Conservation (phyloP, 139 green algal genomes). For the Chlamydomonas eustigma region DNA sequence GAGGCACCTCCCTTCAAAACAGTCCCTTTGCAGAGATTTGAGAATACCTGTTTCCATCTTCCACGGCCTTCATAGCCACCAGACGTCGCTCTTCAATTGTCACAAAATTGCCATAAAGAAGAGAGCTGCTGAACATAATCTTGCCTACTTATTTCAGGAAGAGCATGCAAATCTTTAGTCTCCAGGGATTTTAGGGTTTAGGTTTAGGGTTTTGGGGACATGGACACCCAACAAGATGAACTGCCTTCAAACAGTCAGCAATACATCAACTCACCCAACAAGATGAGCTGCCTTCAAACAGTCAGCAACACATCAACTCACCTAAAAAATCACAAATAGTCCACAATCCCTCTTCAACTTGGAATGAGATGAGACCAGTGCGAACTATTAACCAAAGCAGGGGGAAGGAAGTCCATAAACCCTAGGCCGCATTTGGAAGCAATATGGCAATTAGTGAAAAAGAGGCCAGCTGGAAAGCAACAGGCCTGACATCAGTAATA, state of each 20-base stretch:
- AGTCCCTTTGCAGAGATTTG: too few species aligned
- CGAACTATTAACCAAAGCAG: background rate
- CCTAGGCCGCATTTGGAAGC: too few species aligned
- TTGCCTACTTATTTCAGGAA: conserved; percentile 15
- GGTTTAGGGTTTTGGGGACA: background rate
- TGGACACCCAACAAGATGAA: background rate
- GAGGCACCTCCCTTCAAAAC: too few species aligned
- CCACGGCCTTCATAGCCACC: conserved; percentile 39
- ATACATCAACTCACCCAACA: background rate
- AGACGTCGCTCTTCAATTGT: conserved; percentile 46
- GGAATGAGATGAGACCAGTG: background rate
- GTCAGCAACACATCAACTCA: background rate
- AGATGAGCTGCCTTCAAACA: background rate
- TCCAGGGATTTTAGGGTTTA: background rate
- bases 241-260: background rate
- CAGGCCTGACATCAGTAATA: too few species aligned
- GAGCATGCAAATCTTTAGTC: too few species aligned
- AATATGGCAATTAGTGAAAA: too few species aligned
- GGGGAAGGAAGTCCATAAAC: background rate
- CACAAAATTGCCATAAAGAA: conserved; percentile 43
- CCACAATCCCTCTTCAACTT: conserved; percentile 31
- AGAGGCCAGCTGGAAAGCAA: too few species aligned
- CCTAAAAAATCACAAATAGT: conserved; percentile 25
- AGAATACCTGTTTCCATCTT: conserved; percentile 30
- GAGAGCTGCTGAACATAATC: conserved; percentile 17